Conservation (phyloP, 2,329 filamentous ascomycete genomes). For the Ilyonectria sp. region DNA sequence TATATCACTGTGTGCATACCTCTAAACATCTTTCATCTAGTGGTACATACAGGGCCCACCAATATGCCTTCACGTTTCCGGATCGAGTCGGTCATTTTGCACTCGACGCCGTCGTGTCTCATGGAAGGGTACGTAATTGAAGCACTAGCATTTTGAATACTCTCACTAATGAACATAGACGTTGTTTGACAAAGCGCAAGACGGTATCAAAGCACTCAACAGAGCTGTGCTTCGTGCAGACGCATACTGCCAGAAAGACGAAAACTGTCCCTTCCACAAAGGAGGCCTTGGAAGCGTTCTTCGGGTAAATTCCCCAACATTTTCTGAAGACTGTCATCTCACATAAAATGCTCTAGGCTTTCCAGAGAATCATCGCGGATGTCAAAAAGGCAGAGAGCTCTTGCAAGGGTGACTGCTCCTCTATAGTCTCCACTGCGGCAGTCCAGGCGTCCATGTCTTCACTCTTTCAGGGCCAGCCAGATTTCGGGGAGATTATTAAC, state of each 20-base stretch:
- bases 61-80: not conserved
- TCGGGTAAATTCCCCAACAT: not conserved
- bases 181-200: not conserved
- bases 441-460: not conserved
- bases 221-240: not conserved
- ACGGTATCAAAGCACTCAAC: not conserved
- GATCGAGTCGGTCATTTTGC: not conserved
- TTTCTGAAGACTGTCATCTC: not conserved
- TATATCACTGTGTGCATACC: not conserved
- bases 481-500: not conserved
- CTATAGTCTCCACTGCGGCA: not conserved
- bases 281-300: not conserved
- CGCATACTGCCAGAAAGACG: not conserved
- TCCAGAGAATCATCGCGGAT: not conserved
- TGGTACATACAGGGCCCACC: not conserved
- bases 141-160: not conserved
- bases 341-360: not conserved
- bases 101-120: not conserved
- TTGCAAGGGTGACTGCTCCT: not conserved
- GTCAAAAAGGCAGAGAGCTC: not conserved
- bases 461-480: not conserved
- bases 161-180: not conserved
- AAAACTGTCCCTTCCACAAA: not conserved
- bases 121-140: not conserved
- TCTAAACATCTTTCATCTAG: not conserved